Evolutionary conservation across 257 asterid genomes (phyloP).

Genomic region (Fraxinus anomala): DNA sequence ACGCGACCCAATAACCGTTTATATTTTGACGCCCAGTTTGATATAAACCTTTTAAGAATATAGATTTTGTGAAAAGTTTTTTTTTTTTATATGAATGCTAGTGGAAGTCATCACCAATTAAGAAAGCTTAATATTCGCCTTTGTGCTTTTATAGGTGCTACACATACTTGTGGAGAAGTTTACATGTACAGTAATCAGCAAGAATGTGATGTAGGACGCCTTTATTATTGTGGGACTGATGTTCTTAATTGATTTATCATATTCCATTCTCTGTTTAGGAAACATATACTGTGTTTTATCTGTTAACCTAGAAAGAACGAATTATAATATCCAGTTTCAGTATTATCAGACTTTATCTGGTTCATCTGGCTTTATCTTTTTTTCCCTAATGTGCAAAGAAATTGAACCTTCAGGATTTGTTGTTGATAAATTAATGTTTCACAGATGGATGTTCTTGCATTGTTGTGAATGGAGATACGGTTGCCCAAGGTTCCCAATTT

Average conservation of each 20-base stretch:
- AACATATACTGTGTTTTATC: slow-evolving; percentile 14
- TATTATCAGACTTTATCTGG: neutral
- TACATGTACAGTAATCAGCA: slow-evolving; percentile 95
- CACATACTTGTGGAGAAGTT: slow-evolving; percentile 94
- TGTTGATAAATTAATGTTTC: slow-evolving; percentile 25
- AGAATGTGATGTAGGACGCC: slow-evolving; percentile 98
- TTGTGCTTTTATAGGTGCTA: slow-evolving; percentile 87
- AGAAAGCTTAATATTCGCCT: slow-evolving; percentile 88
- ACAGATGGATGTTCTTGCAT: slow-evolving; percentile 96
- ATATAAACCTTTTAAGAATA: too few relatives aligned
- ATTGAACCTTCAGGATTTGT: slow-evolving; percentile 21
- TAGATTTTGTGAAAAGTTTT: too few relatives aligned
- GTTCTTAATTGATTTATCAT: slow-evolving; percentile 18
- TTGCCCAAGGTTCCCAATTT: slow-evolving; percentile 93
- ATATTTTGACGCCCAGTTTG: too few relatives aligned
- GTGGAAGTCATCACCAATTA: slow-evolving; percentile 96
- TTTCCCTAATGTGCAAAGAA: neutral
- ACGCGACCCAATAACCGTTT: neutral
- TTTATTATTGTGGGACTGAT: slow-evolving; percentile 70
- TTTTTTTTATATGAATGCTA: slow-evolving; percentile 86
- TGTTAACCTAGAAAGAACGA: neutral
- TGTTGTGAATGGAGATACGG: slow-evolving; percentile 89
- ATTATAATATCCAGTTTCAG: neutral
- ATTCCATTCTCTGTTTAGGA: neutral
- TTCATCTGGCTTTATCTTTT: neutral